Evolutionary conservation across 192 early-diverging fungal species (phyloP).

Genomic region (Coemansia sp.): DNA sequence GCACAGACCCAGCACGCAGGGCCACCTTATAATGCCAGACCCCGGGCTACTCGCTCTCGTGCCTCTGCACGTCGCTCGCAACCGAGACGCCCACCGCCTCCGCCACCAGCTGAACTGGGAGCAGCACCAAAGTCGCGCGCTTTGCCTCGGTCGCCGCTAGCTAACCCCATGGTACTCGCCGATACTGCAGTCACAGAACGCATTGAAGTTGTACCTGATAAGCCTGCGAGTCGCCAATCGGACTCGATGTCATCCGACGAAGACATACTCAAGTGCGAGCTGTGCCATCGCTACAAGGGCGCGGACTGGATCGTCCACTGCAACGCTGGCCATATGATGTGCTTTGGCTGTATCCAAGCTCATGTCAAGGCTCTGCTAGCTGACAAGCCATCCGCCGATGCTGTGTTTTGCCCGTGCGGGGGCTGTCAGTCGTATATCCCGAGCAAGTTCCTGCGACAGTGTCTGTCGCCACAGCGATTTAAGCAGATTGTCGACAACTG

Average conservation of each 20-base stretch:
- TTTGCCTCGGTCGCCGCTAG: constrained; percentile 52
- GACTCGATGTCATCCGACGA: constrained; percentile 30
- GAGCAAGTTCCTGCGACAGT: constrained; percentile 25
- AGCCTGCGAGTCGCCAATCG: neutral
- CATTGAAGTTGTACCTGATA: neutral
- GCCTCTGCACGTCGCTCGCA: neutral
- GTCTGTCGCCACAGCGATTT: constrained; percentile 49
- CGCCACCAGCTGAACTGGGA: neutral
- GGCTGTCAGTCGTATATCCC: constrained; percentile 30
- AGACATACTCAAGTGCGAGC: constrained; percentile 30
- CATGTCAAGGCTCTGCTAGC: constrained; percentile 32
- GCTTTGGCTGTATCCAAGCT: constrained; percentile 51
- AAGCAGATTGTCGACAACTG: constrained; percentile 38
- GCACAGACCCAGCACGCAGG: constrained; percentile 7
- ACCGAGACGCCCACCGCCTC: constrained; percentile 11
- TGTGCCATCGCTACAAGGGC: constrained; percentile 34
- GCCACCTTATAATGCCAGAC: neutral
- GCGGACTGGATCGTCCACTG: constrained; percentile 42
- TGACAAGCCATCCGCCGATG: neutral
- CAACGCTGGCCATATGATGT: constrained; percentile 28
- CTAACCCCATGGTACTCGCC: constrained; percentile 26
- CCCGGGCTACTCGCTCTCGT: neutral
- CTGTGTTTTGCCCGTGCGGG: constrained; percentile 22
- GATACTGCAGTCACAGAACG: neutral
- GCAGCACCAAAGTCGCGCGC: constrained; percentile 22